Conservation (phyloP, 139 green algal species). For the Picocystis salinarum region DNA sequence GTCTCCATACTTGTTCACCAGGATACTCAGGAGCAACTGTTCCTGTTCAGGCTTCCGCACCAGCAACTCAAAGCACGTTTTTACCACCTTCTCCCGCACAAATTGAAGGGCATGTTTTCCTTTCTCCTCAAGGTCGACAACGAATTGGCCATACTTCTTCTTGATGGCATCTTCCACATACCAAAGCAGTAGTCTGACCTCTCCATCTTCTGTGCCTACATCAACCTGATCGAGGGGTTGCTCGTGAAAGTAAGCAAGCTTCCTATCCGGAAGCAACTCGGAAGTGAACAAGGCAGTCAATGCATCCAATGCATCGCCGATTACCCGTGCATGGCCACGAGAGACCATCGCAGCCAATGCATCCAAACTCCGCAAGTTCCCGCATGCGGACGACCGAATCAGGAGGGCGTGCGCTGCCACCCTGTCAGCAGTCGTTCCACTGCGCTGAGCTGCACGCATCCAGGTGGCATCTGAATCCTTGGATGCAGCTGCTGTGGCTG, state of each 20-base stretch:
- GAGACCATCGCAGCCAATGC: slow-evolving; percentile 38
- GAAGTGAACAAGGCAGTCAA: slow-evolving; percentile 51
- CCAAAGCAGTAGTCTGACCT: slow-evolving; percentile 55
- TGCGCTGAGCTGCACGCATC: too few relatives aligned
- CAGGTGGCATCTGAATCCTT: too few relatives aligned
- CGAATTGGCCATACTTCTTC: slow-evolving; percentile 31
- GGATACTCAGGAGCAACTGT: slow-evolving; percentile 33
- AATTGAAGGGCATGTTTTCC: slow-evolving; percentile 62
- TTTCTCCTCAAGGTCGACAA: slow-evolving; percentile 42
- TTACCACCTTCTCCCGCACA: slow-evolving; percentile 52
- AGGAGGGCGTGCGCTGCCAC: slow-evolving; percentile 70
- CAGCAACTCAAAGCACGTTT: slow-evolving; percentile 35
- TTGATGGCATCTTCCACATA: slow-evolving; percentile 67
- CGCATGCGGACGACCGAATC: too few relatives aligned
- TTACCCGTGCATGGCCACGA: too few relatives aligned
- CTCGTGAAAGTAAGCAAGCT: slow-evolving; percentile 45
- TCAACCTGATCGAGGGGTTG: slow-evolving; percentile 27
- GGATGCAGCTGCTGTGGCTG: too few relatives aligned
- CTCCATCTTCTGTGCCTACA: slow-evolving; percentile 20
- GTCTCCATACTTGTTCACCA: slow-evolving; percentile 94
- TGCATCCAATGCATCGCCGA: slow-evolving; percentile 8
- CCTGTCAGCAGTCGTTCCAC: slow-evolving; percentile 16
- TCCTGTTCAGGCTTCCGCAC: slow-evolving; percentile 44
- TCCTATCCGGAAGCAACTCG: slow-evolving; percentile 68
- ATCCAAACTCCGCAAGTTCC: slow-evolving; percentile 58